phyloP scores from a whole-genome alignment of 495 filamentous ascomycete species.

The Cenococcum geophilum region DNA sequence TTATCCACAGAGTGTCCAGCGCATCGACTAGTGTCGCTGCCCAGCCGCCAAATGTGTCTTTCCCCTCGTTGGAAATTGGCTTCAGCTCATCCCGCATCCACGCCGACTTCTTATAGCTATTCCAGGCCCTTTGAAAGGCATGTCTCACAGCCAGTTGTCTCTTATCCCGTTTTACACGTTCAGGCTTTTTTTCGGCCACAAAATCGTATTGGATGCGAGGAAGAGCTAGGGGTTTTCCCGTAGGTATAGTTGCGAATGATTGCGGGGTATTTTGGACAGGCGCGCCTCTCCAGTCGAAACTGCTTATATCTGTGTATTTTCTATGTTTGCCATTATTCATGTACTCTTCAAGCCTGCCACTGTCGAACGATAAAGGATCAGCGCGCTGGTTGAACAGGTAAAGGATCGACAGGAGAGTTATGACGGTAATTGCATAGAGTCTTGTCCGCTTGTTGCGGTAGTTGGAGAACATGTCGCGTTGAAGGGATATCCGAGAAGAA shows the following conservation, averaged over 20 bases:
- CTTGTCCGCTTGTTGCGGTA: no score
- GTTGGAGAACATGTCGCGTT: no score
- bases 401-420: no score
- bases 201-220: conserved; percentile 52
- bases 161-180: conserved; percentile 37
- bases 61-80: conserved; percentile 54
- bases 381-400: no score
- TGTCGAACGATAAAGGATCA: no score
- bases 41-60: conserved; percentile 38
- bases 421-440: no score
- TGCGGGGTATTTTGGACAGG: conserved; percentile 18
- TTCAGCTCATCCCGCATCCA: conserved; percentile 75
- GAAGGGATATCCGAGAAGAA: no score
- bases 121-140: conserved; percentile 67
- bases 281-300: conserved; percentile 27
- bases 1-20: conserved; percentile 39
- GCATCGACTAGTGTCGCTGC: conserved; percentile 39
- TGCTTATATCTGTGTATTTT: neutral
- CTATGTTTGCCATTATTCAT: neutral
- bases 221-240: conserved; percentile 37
- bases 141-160: conserved; percentile 56
- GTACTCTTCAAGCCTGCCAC: neutral
- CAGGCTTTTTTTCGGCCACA: conserved; percentile 41
- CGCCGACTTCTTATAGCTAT: conserved; percentile 66
- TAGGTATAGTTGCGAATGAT: conserved; percentile 18